Percentiles rank a stretch among this genome's conserved stretches.
These are phyloP conservation scores for Heterobasidion annosum DNA, from an alignment of 1,284 basidiomycete species.

Conservation along the genomic window DNA sequence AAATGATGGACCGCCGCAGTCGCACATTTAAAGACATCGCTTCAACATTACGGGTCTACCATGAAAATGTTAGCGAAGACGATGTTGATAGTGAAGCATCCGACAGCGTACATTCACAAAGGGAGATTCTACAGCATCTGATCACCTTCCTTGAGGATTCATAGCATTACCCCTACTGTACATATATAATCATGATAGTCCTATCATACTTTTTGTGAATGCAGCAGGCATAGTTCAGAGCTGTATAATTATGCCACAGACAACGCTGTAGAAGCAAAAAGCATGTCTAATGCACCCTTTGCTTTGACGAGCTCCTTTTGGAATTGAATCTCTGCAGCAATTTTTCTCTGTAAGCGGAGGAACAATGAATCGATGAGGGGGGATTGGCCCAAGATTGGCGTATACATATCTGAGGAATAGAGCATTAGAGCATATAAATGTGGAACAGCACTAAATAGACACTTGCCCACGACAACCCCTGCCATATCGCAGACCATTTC, in stretches of 20 bases:
- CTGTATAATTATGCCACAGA: conserved; percentile 11
- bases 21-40: conserved; percentile 59
- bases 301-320: conserved; percentile 82
- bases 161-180: conserved; percentile 9
- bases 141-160: conserved; percentile 53
- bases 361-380: conserved; percentile 89
- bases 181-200: not conserved
- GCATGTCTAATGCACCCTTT: conserved; percentile 90
- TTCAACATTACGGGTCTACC: conserved; percentile 54
- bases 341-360: conserved; percentile 74
- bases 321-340: conserved; percentile 83
- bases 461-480: conserved; percentile 76
- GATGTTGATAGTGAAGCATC: conserved; percentile 15
- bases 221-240: not conserved
- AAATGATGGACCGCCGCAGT: conserved; percentile 69
- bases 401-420: conserved; percentile 73
- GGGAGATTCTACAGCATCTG: conserved; percentile 61
- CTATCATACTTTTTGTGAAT: conserved; percentile 1
- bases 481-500: conserved; percentile 82
- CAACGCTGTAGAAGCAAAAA: conserved; percentile 60
- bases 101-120: conserved; percentile 43
- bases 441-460: not conserved
- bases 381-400: conserved; percentile 85
- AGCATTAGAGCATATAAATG: conserved; percentile 5
- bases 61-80: conserved; percentile 63